Evolutionary conservation across 352 stramenopile genomes (phyloP).

Genomic region (Phytopythium helicoides): DNA sequence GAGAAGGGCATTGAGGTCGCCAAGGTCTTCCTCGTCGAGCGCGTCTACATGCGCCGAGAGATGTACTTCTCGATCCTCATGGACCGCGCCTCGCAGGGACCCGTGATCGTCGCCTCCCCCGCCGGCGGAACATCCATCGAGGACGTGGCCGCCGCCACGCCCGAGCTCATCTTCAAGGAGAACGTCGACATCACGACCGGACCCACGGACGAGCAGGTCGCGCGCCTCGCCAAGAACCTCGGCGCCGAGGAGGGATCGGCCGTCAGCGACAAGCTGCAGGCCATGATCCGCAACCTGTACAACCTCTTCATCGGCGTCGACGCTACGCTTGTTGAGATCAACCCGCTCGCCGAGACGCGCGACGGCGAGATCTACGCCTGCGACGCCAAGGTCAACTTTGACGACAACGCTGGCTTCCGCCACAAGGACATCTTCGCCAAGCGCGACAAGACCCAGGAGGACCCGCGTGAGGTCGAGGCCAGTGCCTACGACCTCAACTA

Average conservation of each 20-base stretch:
- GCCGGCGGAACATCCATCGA: conserved; percentile 96
- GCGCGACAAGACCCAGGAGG: conserved; percentile 92
- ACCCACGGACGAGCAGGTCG: conserved; percentile 80
- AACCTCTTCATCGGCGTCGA: conserved; percentile 96
- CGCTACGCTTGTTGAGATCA: conserved; percentile 98
- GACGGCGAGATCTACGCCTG: conserved; percentile 94
- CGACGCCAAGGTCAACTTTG: conserved; percentile 99
- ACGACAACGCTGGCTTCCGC: conserved; percentile 98
- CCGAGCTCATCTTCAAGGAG: conserved; percentile 93
- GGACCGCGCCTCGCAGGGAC: conserved; percentile 94
- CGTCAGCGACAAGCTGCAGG: conserved; percentile 59
- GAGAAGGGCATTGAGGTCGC: conserved; percentile 84
- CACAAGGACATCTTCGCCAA: conserved; percentile 93
- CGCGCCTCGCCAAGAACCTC: conserved; percentile 70
- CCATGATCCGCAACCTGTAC: conserved; percentile 91
- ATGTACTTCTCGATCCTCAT: conserved; percentile 99
- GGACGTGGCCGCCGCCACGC: conserved; percentile 93
- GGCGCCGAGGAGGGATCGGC: conserved; percentile 41
- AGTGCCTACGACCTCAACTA: conserved; percentile 98
- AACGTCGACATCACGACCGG: conserved; percentile 94
- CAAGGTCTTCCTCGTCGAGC: conserved; percentile 92
- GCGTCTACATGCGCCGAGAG: conserved; percentile 93
- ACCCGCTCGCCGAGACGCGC: conserved; percentile 96
- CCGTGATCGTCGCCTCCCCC: conserved; percentile 95
- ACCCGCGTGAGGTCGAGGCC: conserved; percentile 94